Percentiles rank a stretch among this genome's conserved stretches.
phyloP scores from a whole-genome alignment of 306 rosid species.

The Inga oerstediana region DNA sequence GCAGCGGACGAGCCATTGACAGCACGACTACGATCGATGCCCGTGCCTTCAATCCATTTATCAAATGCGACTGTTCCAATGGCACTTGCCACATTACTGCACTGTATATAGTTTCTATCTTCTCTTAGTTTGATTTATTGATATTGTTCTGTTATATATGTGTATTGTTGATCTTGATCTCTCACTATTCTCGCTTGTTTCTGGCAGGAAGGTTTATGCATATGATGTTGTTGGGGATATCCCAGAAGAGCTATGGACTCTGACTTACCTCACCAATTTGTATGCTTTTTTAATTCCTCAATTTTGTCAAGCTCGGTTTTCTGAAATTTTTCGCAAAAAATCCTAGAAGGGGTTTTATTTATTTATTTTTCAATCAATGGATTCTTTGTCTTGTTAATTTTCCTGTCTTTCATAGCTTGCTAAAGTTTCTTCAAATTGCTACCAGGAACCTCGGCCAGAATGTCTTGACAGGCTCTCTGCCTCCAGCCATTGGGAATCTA shows the following conservation, averaged over 20 bases:
- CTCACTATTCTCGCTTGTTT: background rate
- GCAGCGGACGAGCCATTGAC: conserved; percentile 67
- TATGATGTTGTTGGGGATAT: conserved; percentile 50
- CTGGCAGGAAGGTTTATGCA: conserved; percentile 65
- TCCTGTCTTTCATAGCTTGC: background rate
- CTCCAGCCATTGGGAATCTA: conserved; percentile 71
- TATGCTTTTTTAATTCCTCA: conserved; percentile 38
- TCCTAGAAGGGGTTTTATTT: background rate
- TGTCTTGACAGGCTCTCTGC: conserved; percentile 64
- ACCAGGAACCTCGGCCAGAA: conserved; percentile 63
- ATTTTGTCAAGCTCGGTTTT: background rate
- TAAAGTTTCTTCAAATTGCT: conserved; percentile 26
- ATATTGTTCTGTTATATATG: background rate
- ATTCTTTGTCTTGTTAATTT: background rate
- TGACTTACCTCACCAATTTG: conserved; percentile 64
- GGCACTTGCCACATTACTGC: conserved; percentile 60
- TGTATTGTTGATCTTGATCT: background rate
- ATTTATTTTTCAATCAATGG: background rate
- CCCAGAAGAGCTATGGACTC: conserved; percentile 78
- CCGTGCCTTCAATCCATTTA: conserved; percentile 49
- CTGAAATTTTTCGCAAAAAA: background rate
- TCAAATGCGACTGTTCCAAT: conserved; percentile 66
- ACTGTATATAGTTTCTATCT: conserved; percentile 45
- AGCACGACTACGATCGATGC: background rate
- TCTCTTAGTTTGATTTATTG: background rate